Percentiles rank a stretch among this genome's conserved stretches.
phyloP scores from a whole-genome alignment of 2,329 filamentous ascomycete genomes.

The Colletotrichum neosansevieriae region DNA sequence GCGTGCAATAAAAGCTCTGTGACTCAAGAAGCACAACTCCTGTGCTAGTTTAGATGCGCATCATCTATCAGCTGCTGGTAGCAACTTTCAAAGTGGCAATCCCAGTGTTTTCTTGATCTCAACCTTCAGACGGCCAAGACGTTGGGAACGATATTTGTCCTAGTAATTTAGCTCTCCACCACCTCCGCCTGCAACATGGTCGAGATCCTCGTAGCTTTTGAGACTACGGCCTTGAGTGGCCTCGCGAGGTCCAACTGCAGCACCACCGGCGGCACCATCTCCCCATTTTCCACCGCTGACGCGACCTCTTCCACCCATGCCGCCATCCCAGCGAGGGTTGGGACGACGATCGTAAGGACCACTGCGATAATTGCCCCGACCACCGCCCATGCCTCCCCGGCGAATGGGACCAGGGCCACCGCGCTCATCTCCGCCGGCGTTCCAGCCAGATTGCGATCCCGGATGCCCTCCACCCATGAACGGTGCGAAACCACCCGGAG shows the following conservation, averaged over 20 bases:
- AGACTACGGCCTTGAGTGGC: slow-evolving; percentile 92
- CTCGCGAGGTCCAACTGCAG: slow-evolving; percentile 86
- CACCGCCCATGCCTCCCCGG: slow-evolving; percentile 69
- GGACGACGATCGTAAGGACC: slow-evolving; percentile 81
- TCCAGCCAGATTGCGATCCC: slow-evolving; percentile 61
- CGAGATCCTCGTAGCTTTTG: slow-evolving; percentile 97
- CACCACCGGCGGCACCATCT: slow-evolving; percentile 78
- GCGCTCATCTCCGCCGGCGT: slow-evolving; percentile 65
- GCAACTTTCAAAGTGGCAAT: background rate
- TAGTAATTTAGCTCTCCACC: slow-evolving; percentile 93
- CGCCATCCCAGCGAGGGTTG: slow-evolving; percentile 64
- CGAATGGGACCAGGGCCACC: slow-evolving; percentile 75
- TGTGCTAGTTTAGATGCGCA: slow-evolving; percentile 4
- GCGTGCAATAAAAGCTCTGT: background rate
- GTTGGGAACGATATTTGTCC: slow-evolving; percentile 34
- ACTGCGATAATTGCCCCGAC: slow-evolving; percentile 69
- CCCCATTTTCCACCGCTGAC: slow-evolving; percentile 73
- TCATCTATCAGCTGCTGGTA: background rate
- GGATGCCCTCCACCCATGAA: slow-evolving; percentile 66
- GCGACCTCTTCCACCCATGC: slow-evolving; percentile 63
- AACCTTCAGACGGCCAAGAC: slow-evolving; percentile 8
- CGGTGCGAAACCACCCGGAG: slow-evolving; percentile 60
- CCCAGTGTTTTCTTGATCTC: slow-evolving; percentile 4
- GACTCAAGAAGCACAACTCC: slow-evolving; percentile 2
- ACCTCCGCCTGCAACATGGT: slow-evolving; percentile 81